phyloP scores from a whole-genome alignment of 352 stramenopile species.

The Globisporangium canariense region DNA sequence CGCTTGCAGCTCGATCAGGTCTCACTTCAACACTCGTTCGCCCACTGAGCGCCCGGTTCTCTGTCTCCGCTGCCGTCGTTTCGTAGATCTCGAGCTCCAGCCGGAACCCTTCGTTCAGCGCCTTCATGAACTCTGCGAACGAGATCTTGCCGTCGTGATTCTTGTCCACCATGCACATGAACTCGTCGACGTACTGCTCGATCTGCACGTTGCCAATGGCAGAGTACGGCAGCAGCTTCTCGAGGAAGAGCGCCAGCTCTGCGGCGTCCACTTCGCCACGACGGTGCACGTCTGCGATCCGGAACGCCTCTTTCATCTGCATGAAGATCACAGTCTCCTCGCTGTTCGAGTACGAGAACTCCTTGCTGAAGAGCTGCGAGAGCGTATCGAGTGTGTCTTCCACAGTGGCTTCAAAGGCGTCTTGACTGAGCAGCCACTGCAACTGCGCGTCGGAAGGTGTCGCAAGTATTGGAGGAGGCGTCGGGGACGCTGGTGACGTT shows the following conservation, averaged over 20 bases:
- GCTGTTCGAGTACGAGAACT: conserved; percentile 23
- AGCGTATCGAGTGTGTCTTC: conserved; percentile 27
- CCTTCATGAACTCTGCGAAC: conserved; percentile 76
- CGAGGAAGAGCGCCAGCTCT: conserved; percentile 55
- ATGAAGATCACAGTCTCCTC: conserved; percentile 23
- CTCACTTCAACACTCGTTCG: conserved; percentile 34
- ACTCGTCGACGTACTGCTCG: conserved; percentile 75
- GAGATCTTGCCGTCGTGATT: conserved; percentile 63
- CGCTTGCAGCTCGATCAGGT: background rate
- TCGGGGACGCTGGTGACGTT: background rate
- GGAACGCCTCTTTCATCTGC: conserved; percentile 32
- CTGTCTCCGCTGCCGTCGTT: conserved; percentile 10
- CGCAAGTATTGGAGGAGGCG: background rate
- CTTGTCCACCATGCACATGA: conserved; percentile 70
- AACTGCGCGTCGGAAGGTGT: background rate
- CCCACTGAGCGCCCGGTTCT: background rate
- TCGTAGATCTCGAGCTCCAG: conserved; percentile 75
- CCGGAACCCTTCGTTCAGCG: conserved; percentile 63
- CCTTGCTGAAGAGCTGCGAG: conserved; percentile 21
- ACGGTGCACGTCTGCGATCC: conserved; percentile 32
- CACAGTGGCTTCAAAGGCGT: conserved; percentile 14
- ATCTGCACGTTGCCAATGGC: conserved; percentile 41
- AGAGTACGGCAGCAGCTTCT: conserved; percentile 64
- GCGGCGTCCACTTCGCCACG: conserved; percentile 56
- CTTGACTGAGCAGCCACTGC: conserved; percentile 8